Percentiles rank a stretch among this genome's conserved stretches.
These are phyloP conservation scores for Lactarius hatsudake DNA, from an alignment of 768 basidiomycete species.

Conservation along the genomic window DNA sequence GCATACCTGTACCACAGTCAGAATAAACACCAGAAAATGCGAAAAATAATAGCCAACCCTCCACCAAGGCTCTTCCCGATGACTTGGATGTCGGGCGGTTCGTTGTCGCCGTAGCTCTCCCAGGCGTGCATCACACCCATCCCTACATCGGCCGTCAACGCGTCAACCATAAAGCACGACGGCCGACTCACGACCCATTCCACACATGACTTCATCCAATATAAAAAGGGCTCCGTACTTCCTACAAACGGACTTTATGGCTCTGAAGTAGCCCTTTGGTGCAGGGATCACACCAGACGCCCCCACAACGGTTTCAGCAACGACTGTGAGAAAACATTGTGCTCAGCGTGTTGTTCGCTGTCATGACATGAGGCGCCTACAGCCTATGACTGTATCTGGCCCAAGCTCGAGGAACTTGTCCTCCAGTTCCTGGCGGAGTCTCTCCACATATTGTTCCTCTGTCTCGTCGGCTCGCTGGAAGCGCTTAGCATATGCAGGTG, in stretches of 20 bases:
- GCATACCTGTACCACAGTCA: conserved; percentile 53
- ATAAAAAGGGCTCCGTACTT: conserved; percentile 75
- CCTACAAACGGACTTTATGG: conserved; percentile 79
- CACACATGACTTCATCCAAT: conserved; percentile 90
- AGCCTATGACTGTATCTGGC: conserved; percentile 77
- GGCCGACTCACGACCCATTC: conserved; percentile 73
- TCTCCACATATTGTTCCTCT: conserved; percentile 75
- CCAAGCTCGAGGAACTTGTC: conserved; percentile 82
- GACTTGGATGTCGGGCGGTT: conserved; percentile 80
- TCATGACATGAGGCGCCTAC: conserved; percentile 42
- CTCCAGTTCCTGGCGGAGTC: conserved; percentile 78
- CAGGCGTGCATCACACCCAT: conserved; percentile 87
- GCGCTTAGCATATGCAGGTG: conserved; percentile 80
- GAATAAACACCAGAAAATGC: background rate
- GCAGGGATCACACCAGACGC: conserved; percentile 75
- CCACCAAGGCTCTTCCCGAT: conserved; percentile 89
- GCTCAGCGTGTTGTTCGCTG: background rate
- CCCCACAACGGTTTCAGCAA: conserved; percentile 84
- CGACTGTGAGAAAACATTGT: conserved; percentile 46
- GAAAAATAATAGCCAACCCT: conserved; percentile 49
- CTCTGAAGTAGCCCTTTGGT: conserved; percentile 82
- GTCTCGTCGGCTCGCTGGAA: conserved; percentile 67
- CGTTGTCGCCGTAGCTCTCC: conserved; percentile 78
- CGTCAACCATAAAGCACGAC: background rate
- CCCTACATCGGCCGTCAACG: conserved; percentile 42